Evolutionary conservation across 495 filamentous ascomycete genomes (phyloP), one percentile per base, ranked within the genome.

Genomic region (Lineolata rhizophorae): DNA sequence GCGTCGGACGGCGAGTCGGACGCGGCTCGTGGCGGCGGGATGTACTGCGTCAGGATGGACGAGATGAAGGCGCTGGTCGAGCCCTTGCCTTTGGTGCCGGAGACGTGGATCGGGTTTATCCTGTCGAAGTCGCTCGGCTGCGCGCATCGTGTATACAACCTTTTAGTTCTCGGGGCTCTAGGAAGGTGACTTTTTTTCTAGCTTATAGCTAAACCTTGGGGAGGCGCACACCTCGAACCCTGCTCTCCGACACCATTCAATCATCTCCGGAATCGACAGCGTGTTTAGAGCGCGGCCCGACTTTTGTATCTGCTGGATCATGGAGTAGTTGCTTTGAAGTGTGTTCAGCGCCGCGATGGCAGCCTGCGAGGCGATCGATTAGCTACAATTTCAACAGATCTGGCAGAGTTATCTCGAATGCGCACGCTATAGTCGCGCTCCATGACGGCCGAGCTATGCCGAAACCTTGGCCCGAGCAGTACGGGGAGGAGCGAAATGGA

Each of bases 11-110:
- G 6, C 6, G 22, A 25, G 22, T 25, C 6, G 6, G n/a, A 6
- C 5, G 9, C 9, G 5, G 18, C 6, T 5, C 30, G 54, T 32
- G 44, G 63, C 4, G 54, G 52, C 2, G 48, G 39, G 8, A 51
- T 54, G 38, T 73, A 74, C 41, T 75, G 68, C 3, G 60, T 50
- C 3, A 76, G 56, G 36, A 68, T 65, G 12, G 64, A 61, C 22
- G 68, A 64, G 36, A 72, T 58, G 39, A 77, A 78, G 27, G 76
- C 69, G 42, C 72, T 76, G 10, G 73, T 78, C 34, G 70, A 74
- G 22, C 84, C 84, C 55, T 94, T 94, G 36, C 84, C 84, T 57
- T 94, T 94, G 9, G 83, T 92, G 24, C 84, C 84, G 9, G 83
- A 76, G 14, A 94, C 71, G 45, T 94, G 84, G 9, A 91, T 55